These are phyloP conservation scores for Nematocida sp. DNA, from an alignment of 371 early-diverging fungal genomes.

Conservation along the genomic window DNA sequence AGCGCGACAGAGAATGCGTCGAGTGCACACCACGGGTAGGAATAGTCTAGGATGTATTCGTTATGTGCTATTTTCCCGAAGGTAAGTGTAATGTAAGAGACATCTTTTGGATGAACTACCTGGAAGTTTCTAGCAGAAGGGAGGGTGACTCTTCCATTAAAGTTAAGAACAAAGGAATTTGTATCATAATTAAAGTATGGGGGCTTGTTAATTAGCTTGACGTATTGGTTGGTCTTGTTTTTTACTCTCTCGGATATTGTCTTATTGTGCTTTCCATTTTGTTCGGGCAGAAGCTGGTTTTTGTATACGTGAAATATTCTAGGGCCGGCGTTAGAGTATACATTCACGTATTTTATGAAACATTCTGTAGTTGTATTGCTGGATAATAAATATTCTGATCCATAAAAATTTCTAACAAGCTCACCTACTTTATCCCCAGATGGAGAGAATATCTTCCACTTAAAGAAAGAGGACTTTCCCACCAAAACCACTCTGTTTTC, in stretches of 20 bases:
- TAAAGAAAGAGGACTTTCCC: conserved; percentile 10
- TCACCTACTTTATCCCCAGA: conserved; percentile 27
- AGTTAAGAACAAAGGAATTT: conserved; percentile 85
- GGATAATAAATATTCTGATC: conserved; percentile 43
- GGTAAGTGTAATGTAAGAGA: conserved; percentile 81
- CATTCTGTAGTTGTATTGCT: background rate
- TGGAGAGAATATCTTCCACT: conserved; percentile 26
- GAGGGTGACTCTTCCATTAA: conserved; percentile 82
- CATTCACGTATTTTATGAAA: conserved; percentile 41
- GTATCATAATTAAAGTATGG: conserved; percentile 77
- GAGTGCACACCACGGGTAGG: conserved; percentile 83
- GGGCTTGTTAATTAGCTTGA: conserved; percentile 65
- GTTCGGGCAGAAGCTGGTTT: background rate
- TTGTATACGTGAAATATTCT: conserved; percentile 34
- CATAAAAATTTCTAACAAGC: conserved; percentile 25
- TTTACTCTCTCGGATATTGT: conserved; percentile 25
- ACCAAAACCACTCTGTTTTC: conserved; percentile 2
- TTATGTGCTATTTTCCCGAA: conserved; percentile 80
- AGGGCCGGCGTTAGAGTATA: conserved; percentile 43
- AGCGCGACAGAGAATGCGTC: conserved; percentile 88
- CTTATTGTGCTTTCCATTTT: background rate
- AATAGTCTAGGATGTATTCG: conserved; percentile 83
- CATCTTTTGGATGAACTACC: conserved; percentile 73
- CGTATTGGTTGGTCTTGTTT: conserved; percentile 43
- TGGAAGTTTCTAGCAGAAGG: conserved; percentile 95